Percentiles rank a stretch among this genome's conserved stretches.
Conservation (phyloP, 1,284 basidiomycete genomes). For the Stygiomarasmius scandens region DNA sequence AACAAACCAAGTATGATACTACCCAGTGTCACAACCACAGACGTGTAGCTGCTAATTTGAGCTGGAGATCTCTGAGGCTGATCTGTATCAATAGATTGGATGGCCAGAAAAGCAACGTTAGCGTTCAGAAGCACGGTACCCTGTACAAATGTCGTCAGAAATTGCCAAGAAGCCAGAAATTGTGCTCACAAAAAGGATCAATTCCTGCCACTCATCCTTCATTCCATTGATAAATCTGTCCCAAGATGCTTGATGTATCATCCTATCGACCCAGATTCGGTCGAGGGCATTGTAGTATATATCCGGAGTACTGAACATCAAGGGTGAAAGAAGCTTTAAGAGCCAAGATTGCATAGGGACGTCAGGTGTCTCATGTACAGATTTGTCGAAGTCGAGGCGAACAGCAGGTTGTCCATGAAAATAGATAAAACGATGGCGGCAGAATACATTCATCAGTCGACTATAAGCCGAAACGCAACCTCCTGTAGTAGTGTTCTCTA, state of each 20-base stretch:
- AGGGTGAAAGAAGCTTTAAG: slow-evolving; percentile 27
- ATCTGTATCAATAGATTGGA: slow-evolving; percentile 35
- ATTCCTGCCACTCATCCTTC: slow-evolving; percentile 51
- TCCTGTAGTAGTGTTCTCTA: slow-evolving; percentile 24
- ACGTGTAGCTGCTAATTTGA: slow-evolving; percentile 43
- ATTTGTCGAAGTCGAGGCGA: slow-evolving; percentile 49
- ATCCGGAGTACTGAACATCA: slow-evolving; percentile 44
- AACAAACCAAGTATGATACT: slow-evolving; percentile 42
- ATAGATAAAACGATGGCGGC: slow-evolving; percentile 50
- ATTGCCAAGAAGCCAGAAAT: too few species aligned
- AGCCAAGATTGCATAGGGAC: slow-evolving; percentile 21
- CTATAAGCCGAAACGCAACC: slow-evolving; percentile 37
- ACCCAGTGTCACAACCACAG: slow-evolving; percentile 38
- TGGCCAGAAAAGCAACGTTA: slow-evolving; percentile 44
- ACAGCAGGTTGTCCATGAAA: slow-evolving; percentile 55
- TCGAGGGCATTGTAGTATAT: slow-evolving; percentile 36
- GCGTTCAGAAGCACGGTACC: slow-evolving; percentile 44
- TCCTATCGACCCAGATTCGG: slow-evolving; percentile 41
- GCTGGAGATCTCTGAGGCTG: slow-evolving; percentile 28
- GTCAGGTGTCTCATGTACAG: slow-evolving; percentile 31
- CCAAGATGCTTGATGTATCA: slow-evolving; percentile 43
- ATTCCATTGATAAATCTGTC: slow-evolving; percentile 42
- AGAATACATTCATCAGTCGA: slow-evolving; percentile 48
- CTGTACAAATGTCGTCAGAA: too few species aligned
- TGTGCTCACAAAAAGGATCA: slow-evolving; percentile 52